Evolutionary conservation across 768 basidiomycete species (phyloP).

Genomic region (Hirschioporus abietinus): DNA sequence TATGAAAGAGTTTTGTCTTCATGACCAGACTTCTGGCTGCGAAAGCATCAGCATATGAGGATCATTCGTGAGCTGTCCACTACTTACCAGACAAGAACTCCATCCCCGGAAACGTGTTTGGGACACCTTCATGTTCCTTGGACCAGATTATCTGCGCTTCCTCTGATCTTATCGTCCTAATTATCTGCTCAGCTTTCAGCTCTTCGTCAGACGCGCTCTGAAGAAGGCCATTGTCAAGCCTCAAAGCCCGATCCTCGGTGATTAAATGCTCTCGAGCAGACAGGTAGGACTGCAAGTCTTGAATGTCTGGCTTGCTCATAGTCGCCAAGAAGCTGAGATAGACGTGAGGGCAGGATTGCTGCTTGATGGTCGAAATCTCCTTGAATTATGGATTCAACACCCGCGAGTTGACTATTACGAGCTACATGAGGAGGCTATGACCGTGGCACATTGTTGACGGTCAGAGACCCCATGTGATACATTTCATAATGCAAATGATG

Average conservation of each 20-base stretch:
- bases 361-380: background rate
- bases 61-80: background rate
- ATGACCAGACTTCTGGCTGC: constrained; percentile 52
- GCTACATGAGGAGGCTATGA: background rate
- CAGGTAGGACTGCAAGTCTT: constrained; percentile 5
- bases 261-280: constrained; percentile 24
- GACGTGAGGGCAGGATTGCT: background rate
- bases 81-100: constrained; percentile 63
- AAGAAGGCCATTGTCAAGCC: constrained; percentile 37
- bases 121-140: constrained; percentile 43
- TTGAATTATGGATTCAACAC: background rate
- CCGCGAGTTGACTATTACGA: background rate
- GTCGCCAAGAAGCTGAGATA: background rate
- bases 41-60: background rate
- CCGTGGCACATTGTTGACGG: background rate
- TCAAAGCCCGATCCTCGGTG: constrained; percentile 40
- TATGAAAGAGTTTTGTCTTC: constrained; percentile 54
- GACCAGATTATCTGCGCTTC: constrained; percentile 61
- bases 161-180: constrained; percentile 46
- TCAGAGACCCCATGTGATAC: background rate
- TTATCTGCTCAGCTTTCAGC: constrained; percentile 48
- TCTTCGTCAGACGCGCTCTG: constrained; percentile 32
- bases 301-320: background rate
- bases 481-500: background rate
- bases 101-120: constrained; percentile 73